Base-by-base conservation (phyloP, 371 early-diverging fungal species). In the Rhizopus sp. region DNA sequence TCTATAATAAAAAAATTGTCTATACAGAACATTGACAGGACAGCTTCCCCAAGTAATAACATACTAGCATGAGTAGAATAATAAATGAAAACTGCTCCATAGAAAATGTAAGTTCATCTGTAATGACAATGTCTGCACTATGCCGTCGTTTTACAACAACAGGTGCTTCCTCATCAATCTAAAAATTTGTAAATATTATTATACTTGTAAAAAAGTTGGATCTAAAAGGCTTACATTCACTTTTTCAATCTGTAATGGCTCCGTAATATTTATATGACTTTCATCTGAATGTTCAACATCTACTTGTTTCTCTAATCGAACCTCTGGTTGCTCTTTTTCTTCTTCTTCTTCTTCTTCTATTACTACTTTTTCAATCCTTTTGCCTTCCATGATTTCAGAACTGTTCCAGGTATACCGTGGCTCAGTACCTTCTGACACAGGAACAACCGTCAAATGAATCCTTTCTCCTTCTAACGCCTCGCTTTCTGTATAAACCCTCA, bases 41-140 rank as follows among this genome's bases (percentile, higher is more conserved):
- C 9, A 79, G 53, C 40, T 79, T 79, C 49, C 80, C 80, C 66
- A 76, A 64, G 45, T 79, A 79, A 46, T 79, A 79, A 39, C 70
- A 75, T 9, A 70, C 31, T 1, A 63, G 65, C 80, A 79, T 79
- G 16, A 70, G 42, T 16, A 75, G 39, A 30, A 76, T 52, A 10
- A 79, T 56, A 53, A 79, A 58, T 4, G 74, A 68, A 15, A 76
- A 60, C 29, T 79, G 76, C 29, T 64, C 75, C 9, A 72, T 69
- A 42, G 69, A 76, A 53, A 79, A 79, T 7, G 72, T 40, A n/a
- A 79, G 55, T n/a, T 79, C 74, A 23, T 76, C 77, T 32, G 66
- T 70, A 5, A 73, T 62, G 23, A 72, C 59, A 38, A 78, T 45
- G 6, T 73, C 57, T 50, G 68, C 60, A 45, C 66, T 68, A 37